Base-by-base conservation (phyloP, 768 basidiomycete species). In the Lactifluus hygrophoroides region DNA sequence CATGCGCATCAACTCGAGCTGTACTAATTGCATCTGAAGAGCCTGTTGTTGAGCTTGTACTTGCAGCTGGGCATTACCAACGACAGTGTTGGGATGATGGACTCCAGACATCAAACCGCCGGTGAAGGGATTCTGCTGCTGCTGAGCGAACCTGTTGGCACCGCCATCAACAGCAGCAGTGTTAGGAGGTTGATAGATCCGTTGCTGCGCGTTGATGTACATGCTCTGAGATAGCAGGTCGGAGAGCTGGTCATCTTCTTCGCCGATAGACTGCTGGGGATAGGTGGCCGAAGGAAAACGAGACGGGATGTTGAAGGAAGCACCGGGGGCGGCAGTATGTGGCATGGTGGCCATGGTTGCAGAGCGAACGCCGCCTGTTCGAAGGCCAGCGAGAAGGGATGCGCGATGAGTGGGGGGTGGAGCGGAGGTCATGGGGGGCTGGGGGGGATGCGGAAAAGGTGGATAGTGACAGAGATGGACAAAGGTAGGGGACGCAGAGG, bases 321-420 rank as follows among this genome's bases (percentile, higher is more conserved):
- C 76, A 42, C 76, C 71, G 23, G 84, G 82, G 25, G 83, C 82
- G 54, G 88, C 84, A 47, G 86, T 84, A 71, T 86, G 84, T 42
- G 88, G 86, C 19, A 81, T 71, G 50, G 72, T 69, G 56, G 71
- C 51, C 44, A 64, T 60, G 25, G 72, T 87, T 45, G 78, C 67
- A n/a, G 90, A 84, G 66, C 90, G 86, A 60, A 93, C 91, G 49
- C 90, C 90, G 69, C 90, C 91, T 54, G 90, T 93, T 70, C 90
- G 87, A 68, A 93, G 88, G 66, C 88, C 89, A 60, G 86, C 78
- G 71, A 93, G 88, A 68, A 93, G 89, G 61, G 88, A 88, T 51
- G 91, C 89, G 66, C 90, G 88, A 55, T 66, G 64, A 70, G 77
- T 84, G 66, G 78, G 68, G 51, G 69, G 69, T 32, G 66, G 70